A percentile compares a stretch with the other conserved stretches of the same genome.
phyloP scores from a whole-genome alignment of 1,139 yeast genomes.

The Debaryomycetaceae sp. region DNA sequence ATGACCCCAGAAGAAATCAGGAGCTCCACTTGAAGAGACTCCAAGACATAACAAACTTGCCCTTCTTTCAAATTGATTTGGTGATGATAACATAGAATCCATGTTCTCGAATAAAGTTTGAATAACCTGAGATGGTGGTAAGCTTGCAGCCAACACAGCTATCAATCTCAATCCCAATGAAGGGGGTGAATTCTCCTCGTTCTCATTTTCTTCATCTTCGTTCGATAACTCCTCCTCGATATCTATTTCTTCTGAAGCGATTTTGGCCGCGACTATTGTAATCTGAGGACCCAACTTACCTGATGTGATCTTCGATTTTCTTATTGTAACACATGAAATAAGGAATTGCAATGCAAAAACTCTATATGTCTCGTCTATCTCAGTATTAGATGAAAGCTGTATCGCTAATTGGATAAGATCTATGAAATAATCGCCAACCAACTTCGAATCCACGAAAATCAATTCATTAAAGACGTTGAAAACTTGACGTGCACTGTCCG shows the following conservation, averaged over 20 bases:
- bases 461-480: slow-evolving; percentile 86
- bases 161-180: slow-evolving; percentile 77
- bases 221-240: slow-evolving; percentile 66
- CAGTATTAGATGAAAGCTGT: slow-evolving; percentile 67
- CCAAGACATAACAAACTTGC: slow-evolving; percentile 83
- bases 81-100: slow-evolving; percentile 57
- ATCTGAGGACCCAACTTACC: slow-evolving; percentile 80
- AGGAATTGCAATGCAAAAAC: slow-evolving; percentile 82
- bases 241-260: slow-evolving; percentile 80
- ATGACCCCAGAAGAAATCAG: slow-evolving; percentile 81
- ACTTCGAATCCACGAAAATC: slow-evolving; percentile 68
- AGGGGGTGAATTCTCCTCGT: slow-evolving; percentile 82
- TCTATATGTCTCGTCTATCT: slow-evolving; percentile 77
- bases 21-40: slow-evolving; percentile 88
- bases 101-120: slow-evolving; percentile 72
- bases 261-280: slow-evolving; percentile 67
- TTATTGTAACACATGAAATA: slow-evolving; percentile 68
- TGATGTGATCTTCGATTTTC: slow-evolving; percentile 61
- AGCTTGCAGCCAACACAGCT: slow-evolving; percentile 71
- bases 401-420: slow-evolving; percentile 70
- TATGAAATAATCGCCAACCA: slow-evolving; percentile 74
- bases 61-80: slow-evolving; percentile 76
- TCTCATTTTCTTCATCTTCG: slow-evolving; percentile 87
- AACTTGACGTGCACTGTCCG: slow-evolving; percentile 67
- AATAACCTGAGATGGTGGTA: slow-evolving; percentile 92